phyloP scores from a whole-genome alignment of 495 filamentous ascomycete genomes.

The Pseudomonodictys pantanalensis region DNA sequence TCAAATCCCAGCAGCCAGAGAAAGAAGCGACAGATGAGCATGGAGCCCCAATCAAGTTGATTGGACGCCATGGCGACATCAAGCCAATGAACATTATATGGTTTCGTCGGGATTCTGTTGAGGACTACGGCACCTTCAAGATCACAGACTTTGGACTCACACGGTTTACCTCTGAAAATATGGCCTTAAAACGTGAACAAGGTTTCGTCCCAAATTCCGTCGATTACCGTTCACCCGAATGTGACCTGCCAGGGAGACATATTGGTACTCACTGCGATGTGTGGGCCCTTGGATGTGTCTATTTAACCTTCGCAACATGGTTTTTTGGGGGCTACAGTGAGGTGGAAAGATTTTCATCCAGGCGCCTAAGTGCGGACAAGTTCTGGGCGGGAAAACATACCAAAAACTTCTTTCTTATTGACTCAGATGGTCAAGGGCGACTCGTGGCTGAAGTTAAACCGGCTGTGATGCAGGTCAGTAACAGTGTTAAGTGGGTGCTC shows the following conservation, averaged over 20 bases:
- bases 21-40: not conserved
- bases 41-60: not conserved
- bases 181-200: not conserved
- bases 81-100: constrained; percentile 6
- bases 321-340: not conserved
- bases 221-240: not conserved
- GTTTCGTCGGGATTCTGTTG: not conserved
- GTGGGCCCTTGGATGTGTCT: not conserved
- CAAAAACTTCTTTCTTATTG: too few relatives aligned
- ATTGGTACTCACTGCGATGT: not conserved
- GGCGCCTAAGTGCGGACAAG: too few relatives aligned
- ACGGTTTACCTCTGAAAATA: not conserved
- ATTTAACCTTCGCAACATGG: not conserved
- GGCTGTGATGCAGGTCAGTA: too few relatives aligned
- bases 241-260: not conserved
- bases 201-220: not conserved
- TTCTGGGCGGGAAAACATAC: too few relatives aligned
- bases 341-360: too few relatives aligned
- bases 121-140: not conserved
- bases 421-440: too few relatives aligned
- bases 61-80: not conserved
- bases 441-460: too few relatives aligned
- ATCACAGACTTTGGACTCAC: constrained; percentile 10
- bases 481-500: too few relatives aligned
- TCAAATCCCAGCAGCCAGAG: not conserved